Conservation (phyloP, 2,329 filamentous ascomycete species). For the Fusarium transvaalense region DNA sequence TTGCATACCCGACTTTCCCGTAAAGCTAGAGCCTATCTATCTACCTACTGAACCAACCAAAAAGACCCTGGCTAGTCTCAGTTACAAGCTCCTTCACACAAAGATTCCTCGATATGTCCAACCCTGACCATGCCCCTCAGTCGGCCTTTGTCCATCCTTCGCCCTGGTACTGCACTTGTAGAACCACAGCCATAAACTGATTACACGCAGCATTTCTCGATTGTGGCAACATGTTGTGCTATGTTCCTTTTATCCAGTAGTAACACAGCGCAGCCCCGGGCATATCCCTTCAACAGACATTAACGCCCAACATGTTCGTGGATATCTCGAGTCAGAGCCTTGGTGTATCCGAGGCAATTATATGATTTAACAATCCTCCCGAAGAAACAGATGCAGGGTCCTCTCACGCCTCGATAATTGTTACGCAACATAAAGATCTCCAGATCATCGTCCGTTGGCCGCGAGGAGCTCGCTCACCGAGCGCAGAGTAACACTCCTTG, state of each 20-base stretch:
- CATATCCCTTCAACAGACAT: constrained; percentile 14
- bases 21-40: background rate
- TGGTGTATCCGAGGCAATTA: constrained; percentile 8
- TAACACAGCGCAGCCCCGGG: constrained; percentile 19
- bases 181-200: background rate
- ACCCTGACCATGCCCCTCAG: constrained; percentile 26
- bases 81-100: constrained; percentile 11
- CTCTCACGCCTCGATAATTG: constrained; percentile 2
- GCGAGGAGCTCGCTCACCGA: constrained; percentile 14
- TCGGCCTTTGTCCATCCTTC: constrained; percentile 2
- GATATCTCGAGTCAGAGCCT: constrained; percentile 7
- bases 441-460: constrained; percentile 27
- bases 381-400: constrained; percentile 7
- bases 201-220: constrained; percentile 13
- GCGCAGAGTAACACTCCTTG: constrained; percentile 7
- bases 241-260: constrained; percentile 1
- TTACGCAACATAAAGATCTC: constrained; percentile 37
- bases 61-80: constrained; percentile 2
- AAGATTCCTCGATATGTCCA: constrained; percentile 24
- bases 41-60: background rate
- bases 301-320: constrained; percentile 32
- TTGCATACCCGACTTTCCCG: constrained; percentile 21
- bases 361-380: constrained; percentile 21
- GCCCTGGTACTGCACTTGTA: constrained; percentile 16
- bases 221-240: constrained; percentile 31